Evolutionary conservation across 2,329 filamentous ascomycete species (phyloP).

Genomic region (Colletotrichum sublineola): DNA sequence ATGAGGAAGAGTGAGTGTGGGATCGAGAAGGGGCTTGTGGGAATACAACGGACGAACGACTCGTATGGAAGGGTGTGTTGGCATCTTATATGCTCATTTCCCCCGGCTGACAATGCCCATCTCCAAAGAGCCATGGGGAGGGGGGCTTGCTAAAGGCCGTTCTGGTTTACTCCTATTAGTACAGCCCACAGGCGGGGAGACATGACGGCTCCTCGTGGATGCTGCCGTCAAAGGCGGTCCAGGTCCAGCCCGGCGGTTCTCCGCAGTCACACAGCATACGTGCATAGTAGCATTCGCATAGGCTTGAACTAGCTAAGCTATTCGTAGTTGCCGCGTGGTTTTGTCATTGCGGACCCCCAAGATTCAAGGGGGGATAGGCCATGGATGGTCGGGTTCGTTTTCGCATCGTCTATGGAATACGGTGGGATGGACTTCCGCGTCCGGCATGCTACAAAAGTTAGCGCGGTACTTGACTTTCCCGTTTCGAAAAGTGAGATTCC

Average conservation of each 20-base stretch:
- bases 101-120: not conserved
- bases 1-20: not conserved
- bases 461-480: too few species aligned
- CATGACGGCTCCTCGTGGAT: not conserved
- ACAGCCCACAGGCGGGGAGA: not conserved
- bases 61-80: not conserved
- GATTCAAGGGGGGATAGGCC: not conserved
- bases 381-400: conserved; percentile 34
- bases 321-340: not conserved
- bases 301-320: not conserved
- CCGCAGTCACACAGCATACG: conserved; percentile 1
- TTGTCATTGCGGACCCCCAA: conserved; percentile 20
- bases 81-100: not conserved
- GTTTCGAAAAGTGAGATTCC: too few species aligned
- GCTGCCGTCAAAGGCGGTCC: not conserved
- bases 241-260: not conserved
- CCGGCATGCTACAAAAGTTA: too few species aligned
- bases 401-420: conserved; percentile 14
- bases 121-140: not conserved
- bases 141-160: not conserved
- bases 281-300: conserved; percentile 18
- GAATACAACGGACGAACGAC: conserved; percentile 3
- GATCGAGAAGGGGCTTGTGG: not conserved
- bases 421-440: conserved; percentile 8
- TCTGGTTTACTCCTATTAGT: not conserved